phyloP scores from a whole-genome alignment of 768 basidiomycete species.

The Asterophora parasitica region DNA sequence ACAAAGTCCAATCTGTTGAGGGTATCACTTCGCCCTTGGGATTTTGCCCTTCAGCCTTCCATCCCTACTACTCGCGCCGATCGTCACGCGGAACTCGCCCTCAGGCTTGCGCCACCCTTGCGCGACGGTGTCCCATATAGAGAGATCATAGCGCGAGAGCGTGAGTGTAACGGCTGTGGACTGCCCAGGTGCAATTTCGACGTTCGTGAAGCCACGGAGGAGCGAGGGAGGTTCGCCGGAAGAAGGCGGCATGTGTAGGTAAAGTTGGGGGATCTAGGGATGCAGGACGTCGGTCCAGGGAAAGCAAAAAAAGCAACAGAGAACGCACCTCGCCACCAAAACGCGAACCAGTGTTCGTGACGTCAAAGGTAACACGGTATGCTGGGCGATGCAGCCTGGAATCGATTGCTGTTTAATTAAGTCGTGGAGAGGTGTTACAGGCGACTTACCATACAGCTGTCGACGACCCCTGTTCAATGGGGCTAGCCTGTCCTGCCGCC shows the following conservation, averaged over 20 bases:
- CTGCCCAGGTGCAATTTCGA: slow-evolving; percentile 45
- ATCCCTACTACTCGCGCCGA: slow-evolving; percentile 70
- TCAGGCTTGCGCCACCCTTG: slow-evolving; percentile 74
- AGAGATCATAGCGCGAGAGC: slow-evolving; percentile 65
- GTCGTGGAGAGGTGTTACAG: neutral
- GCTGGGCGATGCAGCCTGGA: slow-evolving; percentile 62
- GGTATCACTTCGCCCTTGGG: slow-evolving; percentile 12
- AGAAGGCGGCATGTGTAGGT: slow-evolving; percentile 59
- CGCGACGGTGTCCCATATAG: slow-evolving; percentile 67
- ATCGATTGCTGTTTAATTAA: neutral
- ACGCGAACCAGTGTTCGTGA: slow-evolving; percentile 59
- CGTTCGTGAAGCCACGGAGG: slow-evolving; percentile 64
- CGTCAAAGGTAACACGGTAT: slow-evolving; percentile 55
- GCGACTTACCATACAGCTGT: slow-evolving; percentile 50
- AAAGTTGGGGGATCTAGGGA: slow-evolving; percentile 65
- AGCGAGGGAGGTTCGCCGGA: slow-evolving; percentile 69
- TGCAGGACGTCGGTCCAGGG: slow-evolving; percentile 1
- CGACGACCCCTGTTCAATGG: slow-evolving; percentile 52
- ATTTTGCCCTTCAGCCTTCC: slow-evolving; percentile 43
- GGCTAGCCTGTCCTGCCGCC: slow-evolving; percentile 54
- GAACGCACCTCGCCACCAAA: slow-evolving; percentile 60
- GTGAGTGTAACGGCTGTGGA: slow-evolving; percentile 44
- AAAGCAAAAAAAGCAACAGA: neutral
- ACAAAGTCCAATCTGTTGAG: no score
- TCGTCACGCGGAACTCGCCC: slow-evolving; percentile 56